These are phyloP conservation scores for Salix purpurea DNA, from an alignment of 345 rosid genomes.

Conservation along the genomic window DNA sequence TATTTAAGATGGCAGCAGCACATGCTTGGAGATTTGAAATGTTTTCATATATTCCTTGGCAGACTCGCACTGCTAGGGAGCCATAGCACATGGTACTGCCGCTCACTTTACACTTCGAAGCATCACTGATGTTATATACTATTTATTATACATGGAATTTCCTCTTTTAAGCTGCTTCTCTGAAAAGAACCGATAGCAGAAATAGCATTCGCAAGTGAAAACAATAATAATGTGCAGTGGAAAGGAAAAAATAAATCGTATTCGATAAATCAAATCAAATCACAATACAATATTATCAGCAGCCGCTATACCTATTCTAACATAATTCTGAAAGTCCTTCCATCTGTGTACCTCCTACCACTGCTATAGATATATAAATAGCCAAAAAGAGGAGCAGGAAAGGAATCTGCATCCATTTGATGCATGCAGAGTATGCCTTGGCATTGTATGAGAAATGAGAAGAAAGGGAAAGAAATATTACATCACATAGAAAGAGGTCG, in stretches of 20 bases:
- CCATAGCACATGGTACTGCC: no score
- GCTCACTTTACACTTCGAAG: no score
- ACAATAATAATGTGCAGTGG: background rate
- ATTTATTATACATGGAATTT: no score
- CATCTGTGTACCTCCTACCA: conserved; percentile 21
- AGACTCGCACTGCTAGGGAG: no score
- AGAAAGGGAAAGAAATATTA: conserved; percentile 38
- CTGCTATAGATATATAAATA: conserved; percentile 15
- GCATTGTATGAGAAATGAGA: conserved; percentile 18
- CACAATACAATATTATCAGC: conserved; percentile 9
- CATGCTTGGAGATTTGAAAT: no score
- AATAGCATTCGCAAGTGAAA: no score
- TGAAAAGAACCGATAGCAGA: no score
- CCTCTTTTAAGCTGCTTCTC: no score
- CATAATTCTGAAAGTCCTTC: conserved; percentile 9
- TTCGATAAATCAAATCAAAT: background rate
- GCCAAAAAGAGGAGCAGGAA: conserved; percentile 13
- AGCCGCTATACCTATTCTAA: conserved; percentile 11
- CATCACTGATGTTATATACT: no score
- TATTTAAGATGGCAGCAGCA: background rate
- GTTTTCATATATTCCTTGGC: no score
- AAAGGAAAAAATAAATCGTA: background rate
- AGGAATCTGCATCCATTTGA: conserved; percentile 33
- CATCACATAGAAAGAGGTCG: conserved; percentile 24
- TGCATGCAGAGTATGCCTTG: conserved; percentile 32